Evolutionary conservation across 164 flowering plant species (phyloP).

Genomic region (Magnolia kwangsiensis): DNA sequence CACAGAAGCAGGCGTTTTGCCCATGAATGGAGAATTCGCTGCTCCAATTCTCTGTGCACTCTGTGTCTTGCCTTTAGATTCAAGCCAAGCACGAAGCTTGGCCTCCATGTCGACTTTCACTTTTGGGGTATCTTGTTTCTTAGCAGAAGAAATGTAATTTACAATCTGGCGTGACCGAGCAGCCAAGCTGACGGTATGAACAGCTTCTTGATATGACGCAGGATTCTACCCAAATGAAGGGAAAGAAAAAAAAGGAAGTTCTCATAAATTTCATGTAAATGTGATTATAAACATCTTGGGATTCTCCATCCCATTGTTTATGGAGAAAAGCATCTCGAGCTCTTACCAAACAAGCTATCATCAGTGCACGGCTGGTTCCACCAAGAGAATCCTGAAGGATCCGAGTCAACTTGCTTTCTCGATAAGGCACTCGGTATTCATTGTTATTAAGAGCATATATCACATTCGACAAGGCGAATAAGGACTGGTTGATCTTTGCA

Average conservation of each 20-base stretch:
- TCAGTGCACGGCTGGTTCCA: constrained; percentile 70
- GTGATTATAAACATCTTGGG: not conserved
- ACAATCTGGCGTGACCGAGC: constrained; percentile 72
- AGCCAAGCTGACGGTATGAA: constrained; percentile 84
- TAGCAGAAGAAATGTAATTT: constrained; percentile 49
- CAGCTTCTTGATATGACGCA: constrained; percentile 85
- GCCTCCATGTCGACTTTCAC: constrained; percentile 80
- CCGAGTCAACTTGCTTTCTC: constrained; percentile 94
- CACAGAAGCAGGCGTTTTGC: constrained; percentile 45
- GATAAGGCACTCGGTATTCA: constrained; percentile 64
- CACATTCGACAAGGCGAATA: constrained; percentile 89
- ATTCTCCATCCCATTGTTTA: not conserved
- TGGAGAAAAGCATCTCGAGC: not conserved
- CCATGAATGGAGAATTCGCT: constrained; percentile 39
- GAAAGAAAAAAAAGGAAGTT: not conserved
- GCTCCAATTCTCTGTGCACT: constrained; percentile 40
- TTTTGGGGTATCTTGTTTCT: constrained; percentile 53
- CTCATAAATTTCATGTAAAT: not conserved
- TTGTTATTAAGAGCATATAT: constrained; percentile 87
- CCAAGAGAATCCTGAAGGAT: constrained; percentile 96
- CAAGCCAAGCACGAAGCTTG: constrained; percentile 82
- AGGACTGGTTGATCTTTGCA: constrained; percentile 84
- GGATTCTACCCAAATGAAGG: constrained; percentile 54
- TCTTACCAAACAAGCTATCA: constrained; percentile 91
- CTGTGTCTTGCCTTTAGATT: constrained; percentile 82